Evolutionary conservation across 371 early-diverging fungal species (phyloP).

Genomic region (Mucor sp.): DNA sequence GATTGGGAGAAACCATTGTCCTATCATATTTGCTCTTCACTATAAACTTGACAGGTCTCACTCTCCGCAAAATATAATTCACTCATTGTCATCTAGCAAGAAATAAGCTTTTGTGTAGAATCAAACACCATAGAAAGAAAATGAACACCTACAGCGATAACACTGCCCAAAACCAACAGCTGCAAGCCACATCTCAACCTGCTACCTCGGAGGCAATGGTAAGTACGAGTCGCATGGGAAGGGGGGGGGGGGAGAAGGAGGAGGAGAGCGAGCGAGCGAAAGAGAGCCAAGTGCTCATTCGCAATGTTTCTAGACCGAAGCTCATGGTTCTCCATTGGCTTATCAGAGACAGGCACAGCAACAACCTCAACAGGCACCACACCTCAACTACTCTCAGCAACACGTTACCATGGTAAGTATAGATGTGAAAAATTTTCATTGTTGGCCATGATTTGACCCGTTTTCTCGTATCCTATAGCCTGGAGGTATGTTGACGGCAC

Average conservation of each 20-base stretch:
- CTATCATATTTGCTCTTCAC: constrained; percentile 24
- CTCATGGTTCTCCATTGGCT: constrained; percentile 13
- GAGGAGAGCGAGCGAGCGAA: too few relatives aligned
- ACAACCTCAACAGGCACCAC: neutral
- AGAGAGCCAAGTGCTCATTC: too few relatives aligned
- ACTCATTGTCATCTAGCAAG: neutral
- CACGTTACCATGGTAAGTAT: constrained; percentile 13
- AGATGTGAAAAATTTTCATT: neutral
- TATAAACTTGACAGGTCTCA: constrained; percentile 27
- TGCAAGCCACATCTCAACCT: constrained; percentile 17
- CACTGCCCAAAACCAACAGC: constrained; percentile 8
- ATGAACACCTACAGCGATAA: constrained; percentile 16
- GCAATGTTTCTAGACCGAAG: constrained; percentile 12
- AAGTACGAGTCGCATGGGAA: neutral
- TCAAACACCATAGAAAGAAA: neutral
- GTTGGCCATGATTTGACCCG: neutral
- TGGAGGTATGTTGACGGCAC: constrained; percentile 37
- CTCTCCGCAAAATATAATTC: constrained; percentile 14
- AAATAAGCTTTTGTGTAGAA: constrained; percentile 4
- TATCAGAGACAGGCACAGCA: constrained; percentile 11
- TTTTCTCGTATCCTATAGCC: constrained; percentile 7
- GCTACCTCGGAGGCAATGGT: constrained; percentile 12
- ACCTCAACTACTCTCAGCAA: constrained; percentile 12
- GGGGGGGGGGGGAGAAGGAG: too few relatives aligned
- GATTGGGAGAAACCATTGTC: constrained; percentile 29